A percentile compares a stretch with the other conserved stretches of the same genome.
These are phyloP conservation scores for Alternaria infectoria DNA, from an alignment of 2,329 filamentous ascomycete species.

Conservation along the genomic window DNA sequence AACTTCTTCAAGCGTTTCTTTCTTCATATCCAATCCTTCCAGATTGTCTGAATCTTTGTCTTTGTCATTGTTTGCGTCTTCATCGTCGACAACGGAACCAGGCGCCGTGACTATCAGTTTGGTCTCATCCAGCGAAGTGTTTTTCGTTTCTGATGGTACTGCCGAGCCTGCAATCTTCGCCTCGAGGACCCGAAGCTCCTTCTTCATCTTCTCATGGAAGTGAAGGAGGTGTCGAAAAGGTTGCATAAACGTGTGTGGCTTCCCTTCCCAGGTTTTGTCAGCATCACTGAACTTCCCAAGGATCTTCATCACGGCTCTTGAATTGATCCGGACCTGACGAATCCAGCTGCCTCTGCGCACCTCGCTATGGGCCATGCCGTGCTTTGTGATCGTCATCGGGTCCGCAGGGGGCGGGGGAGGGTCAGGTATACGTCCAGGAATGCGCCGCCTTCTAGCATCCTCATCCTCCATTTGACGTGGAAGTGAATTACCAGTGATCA, in stretches of 20 bases:
- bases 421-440: background rate
- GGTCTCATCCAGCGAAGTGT: background rate
- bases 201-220: background rate
- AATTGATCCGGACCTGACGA: background rate
- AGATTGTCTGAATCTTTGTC: background rate
- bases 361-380: background rate
- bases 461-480: background rate
- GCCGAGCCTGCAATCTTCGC: background rate
- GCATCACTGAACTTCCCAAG: background rate
- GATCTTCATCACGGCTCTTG: background rate
- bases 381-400: background rate
- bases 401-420: accelerated
- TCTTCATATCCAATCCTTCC: background rate
- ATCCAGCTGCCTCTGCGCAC: background rate
- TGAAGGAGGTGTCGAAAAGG: background rate
- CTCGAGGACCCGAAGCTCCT: background rate
- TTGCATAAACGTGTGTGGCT: background rate
- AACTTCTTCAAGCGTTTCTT: background rate
- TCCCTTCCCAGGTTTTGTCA: background rate
- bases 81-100: background rate
- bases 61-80: background rate
- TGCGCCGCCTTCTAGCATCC: background rate
- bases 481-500: background rate
- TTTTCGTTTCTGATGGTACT: background rate
- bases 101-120: accelerated